phyloP scores from a whole-genome alignment of 768 basidiomycete species.

The Hydnomerulius pinastri region DNA sequence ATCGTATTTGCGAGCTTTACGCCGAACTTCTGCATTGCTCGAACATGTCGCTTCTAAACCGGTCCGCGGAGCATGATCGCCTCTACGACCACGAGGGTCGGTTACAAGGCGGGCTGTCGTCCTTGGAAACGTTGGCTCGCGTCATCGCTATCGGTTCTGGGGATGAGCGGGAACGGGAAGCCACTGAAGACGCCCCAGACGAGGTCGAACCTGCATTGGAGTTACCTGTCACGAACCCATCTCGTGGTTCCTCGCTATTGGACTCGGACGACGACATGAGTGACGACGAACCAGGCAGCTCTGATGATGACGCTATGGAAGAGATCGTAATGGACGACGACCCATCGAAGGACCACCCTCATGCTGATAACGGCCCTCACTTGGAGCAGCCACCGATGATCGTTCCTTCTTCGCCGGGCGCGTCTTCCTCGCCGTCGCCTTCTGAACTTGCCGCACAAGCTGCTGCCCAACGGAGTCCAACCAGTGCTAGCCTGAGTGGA shows the following conservation, averaged over 20 bases:
- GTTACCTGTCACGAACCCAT: slow-evolving; percentile 62
- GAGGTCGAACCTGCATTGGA: slow-evolving; percentile 67
- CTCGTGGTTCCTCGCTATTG: slow-evolving; percentile 49
- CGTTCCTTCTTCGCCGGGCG: slow-evolving; percentile 29
- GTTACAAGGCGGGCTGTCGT: slow-evolving; percentile 81
- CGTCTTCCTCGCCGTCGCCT: slow-evolving; percentile 31
- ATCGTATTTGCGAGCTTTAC: slow-evolving; percentile 94
- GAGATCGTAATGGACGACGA: slow-evolving; percentile 80
- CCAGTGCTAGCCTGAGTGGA: slow-evolving; percentile 29
- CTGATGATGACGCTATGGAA: slow-evolving; percentile 81
- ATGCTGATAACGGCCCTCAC: slow-evolving; percentile 28
- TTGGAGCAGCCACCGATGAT: slow-evolving; percentile 35
- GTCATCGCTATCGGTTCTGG: slow-evolving; percentile 71
- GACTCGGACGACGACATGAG: slow-evolving; percentile 84
- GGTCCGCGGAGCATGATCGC: slow-evolving; percentile 62
- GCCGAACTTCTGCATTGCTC: slow-evolving; percentile 97
- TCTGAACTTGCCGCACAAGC: slow-evolving; percentile 30
- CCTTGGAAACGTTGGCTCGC: slow-evolving; percentile 83
- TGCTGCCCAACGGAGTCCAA: slow-evolving; percentile 27
- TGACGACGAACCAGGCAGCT: slow-evolving; percentile 68
- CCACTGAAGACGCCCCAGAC: slow-evolving; percentile 56
- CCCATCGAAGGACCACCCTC: slow-evolving; percentile 36
- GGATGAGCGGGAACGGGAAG: slow-evolving; percentile 53
- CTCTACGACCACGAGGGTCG: slow-evolving; percentile 84
- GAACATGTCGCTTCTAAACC: slow-evolving; percentile 95